Percentiles rank a stretch among this genome's conserved stretches.
phyloP scores from a whole-genome alignment of 208 protist species.

The Leishmania amazonensis region DNA sequence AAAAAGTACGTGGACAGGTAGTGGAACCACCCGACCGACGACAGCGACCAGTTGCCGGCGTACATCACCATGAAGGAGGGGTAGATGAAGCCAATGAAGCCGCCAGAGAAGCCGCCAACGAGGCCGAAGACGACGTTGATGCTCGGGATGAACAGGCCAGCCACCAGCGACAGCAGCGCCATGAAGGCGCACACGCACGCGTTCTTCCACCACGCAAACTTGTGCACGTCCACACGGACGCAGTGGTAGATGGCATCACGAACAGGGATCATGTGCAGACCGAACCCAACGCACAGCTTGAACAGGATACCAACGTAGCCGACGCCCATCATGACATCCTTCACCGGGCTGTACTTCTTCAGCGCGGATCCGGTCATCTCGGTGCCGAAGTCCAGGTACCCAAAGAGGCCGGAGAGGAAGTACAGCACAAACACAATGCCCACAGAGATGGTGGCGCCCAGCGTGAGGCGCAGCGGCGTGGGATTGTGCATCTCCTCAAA shows the following conservation, averaged over 20 bases:
- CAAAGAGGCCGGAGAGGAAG: conserved; percentile 80
- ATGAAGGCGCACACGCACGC: conserved; percentile 38
- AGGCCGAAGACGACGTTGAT: conserved; percentile 80
- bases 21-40: conserved; percentile 47
- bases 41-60: conserved; percentile 43
- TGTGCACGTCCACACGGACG: conserved; percentile 37
- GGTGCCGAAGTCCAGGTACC: conserved; percentile 78
- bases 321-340: conserved; percentile 51
- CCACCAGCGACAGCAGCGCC: conserved; percentile 40
- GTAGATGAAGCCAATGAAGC: conserved; percentile 79
- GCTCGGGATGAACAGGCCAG: conserved; percentile 73
- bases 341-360: conserved; percentile 60
- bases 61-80: conserved; percentile 79
- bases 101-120: conserved; percentile 65
- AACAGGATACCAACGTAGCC: conserved; percentile 63
- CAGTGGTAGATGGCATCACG: conserved; percentile 71
- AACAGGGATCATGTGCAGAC: conserved; percentile 61
- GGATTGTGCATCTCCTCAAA: conserved; percentile 68
- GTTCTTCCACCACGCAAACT: conserved; percentile 60
- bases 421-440: conserved; percentile 63
- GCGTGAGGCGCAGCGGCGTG: conserved; percentile 51
- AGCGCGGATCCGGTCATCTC: conserved; percentile 46
- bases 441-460: conserved; percentile 42
- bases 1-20: conserved; percentile 65
- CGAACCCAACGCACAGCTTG: conserved; percentile 78